A percentile compares a stretch with the other conserved stretches of the same genome.
These are phyloP conservation scores for Colletotrichum lentis DNA, from an alignment of 2,329 filamentous ascomycete genomes.

Conservation along the genomic window DNA sequence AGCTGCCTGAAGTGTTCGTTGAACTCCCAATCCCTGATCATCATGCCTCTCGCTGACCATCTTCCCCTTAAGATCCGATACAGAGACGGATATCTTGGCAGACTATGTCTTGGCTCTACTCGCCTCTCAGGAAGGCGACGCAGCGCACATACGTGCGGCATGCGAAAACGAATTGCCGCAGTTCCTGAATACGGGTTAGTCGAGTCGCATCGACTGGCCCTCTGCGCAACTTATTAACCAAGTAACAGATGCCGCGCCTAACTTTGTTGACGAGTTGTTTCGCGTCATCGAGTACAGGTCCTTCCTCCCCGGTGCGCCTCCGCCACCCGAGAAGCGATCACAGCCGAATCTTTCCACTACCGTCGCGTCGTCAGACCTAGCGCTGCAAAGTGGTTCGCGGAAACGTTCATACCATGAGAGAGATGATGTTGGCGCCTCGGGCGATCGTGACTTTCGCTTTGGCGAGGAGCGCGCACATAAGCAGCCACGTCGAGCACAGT, in stretches of 20 bases:
- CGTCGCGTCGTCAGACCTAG: constrained; percentile 32
- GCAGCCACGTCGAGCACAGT: constrained; percentile 64
- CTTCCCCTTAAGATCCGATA: constrained; percentile 69
- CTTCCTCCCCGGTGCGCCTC: constrained; percentile 64
- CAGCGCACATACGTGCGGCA: constrained; percentile 69
- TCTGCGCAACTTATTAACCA: neutral
- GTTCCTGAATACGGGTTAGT: constrained; percentile 73
- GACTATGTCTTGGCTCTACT: constrained; percentile 85
- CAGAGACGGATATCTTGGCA: constrained; percentile 81
- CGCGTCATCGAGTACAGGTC: constrained; percentile 68
- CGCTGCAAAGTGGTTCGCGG: constrained; percentile 41
- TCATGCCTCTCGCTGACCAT: constrained; percentile 6
- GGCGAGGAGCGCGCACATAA: constrained; percentile 61
- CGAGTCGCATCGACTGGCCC: neutral
- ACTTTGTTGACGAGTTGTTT: constrained; percentile 70
- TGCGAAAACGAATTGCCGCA: constrained; percentile 78
- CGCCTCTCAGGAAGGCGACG: constrained; percentile 69
- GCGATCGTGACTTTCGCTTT: constrained; percentile 42
- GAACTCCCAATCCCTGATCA: neutral
- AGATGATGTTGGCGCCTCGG: constrained; percentile 38
- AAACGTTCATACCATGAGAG: constrained; percentile 50
- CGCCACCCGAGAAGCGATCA: constrained; percentile 47
- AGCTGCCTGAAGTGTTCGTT: constrained; percentile 39
- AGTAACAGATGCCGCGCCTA: constrained; percentile 17
- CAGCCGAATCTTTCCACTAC: constrained; percentile 32